These are phyloP conservation scores for Phytophthora macrochlamydospora DNA, from an alignment of 352 stramenopile species.

Conservation along the genomic window DNA sequence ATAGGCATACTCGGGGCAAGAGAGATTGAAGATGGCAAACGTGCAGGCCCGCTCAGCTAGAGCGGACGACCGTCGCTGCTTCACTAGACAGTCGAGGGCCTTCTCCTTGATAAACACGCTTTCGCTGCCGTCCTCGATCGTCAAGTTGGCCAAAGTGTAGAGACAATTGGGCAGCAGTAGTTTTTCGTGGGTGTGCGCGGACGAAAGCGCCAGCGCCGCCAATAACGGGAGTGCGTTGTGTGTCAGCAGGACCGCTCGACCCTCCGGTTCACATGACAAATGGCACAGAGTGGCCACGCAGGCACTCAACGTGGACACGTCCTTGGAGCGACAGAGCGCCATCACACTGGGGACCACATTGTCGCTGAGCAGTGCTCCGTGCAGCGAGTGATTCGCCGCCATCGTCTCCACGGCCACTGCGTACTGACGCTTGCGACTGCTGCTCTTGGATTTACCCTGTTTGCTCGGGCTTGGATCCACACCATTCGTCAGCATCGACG, in stretches of 20 bases:
- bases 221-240: conserved; percentile 58
- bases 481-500: conserved; percentile 1
- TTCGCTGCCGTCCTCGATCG: conserved; percentile 74
- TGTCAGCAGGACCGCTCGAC: conserved; percentile 55
- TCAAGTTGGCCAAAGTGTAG: conserved; percentile 70
- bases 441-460: conserved; percentile 31
- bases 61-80: conserved; percentile 45
- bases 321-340: conserved; percentile 64
- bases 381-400: conserved; percentile 58
- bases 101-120: conserved; percentile 77
- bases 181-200: conserved; percentile 32
- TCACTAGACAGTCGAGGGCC: conserved; percentile 62
- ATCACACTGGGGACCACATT: conserved; percentile 70
- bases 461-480: conserved; percentile 18
- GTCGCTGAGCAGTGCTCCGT: conserved; percentile 55
- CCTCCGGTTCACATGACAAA: conserved; percentile 47
- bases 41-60: conserved; percentile 46
- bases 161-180: conserved; percentile 50
- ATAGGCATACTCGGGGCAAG: conserved; percentile 69
- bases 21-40: conserved; percentile 73
- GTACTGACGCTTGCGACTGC: conserved; percentile 67
- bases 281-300: conserved; percentile 69
- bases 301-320: conserved; percentile 48
- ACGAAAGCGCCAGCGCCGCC: conserved; percentile 32
- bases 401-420: conserved; percentile 68